Percentiles rank a stretch among this genome's conserved stretches.
Conservation (phyloP, 768 basidiomycete genomes). For the Nidula microcarpa region DNA sequence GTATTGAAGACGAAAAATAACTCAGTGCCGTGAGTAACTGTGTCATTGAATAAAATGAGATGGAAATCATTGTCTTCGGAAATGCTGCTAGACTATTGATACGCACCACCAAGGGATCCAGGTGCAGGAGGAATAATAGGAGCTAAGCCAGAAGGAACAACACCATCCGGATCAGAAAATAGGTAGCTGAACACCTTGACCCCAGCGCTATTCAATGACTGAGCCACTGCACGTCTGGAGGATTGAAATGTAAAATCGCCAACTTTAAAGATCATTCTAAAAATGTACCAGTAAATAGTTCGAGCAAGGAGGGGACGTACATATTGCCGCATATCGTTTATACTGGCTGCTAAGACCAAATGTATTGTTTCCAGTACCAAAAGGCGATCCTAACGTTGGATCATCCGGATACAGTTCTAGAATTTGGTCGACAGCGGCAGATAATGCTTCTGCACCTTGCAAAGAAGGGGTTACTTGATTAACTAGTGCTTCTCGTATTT, state of each 20-base stretch:
- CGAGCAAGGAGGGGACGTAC: conserved; percentile 2
- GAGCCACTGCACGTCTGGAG: conserved; percentile 6
- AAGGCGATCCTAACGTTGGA: conserved; percentile 41
- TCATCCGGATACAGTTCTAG: conserved; percentile 37
- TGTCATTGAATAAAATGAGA: background rate
- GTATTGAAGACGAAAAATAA: conserved; percentile 8
- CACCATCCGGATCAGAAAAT: conserved; percentile 12
- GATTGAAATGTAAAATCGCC: conserved; percentile 18
- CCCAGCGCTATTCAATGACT: background rate
- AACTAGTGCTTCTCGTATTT: conserved; percentile 18
- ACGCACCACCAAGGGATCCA: background rate
- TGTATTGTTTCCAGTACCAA: conserved; percentile 39
- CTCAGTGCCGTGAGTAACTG: conserved; percentile 11
- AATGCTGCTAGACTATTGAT: background rate
- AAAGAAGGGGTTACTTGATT: conserved; percentile 9
- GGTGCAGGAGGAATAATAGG: background rate
- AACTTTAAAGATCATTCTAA: conserved; percentile 2
- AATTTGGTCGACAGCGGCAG: conserved; percentile 16
- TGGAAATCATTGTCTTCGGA: background rate
- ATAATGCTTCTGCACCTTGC: conserved; percentile 13
- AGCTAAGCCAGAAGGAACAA: conserved; percentile 1
- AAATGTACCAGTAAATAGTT: too few species aligned
- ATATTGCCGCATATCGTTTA: conserved; percentile 24
- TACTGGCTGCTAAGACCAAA: conserved; percentile 32
- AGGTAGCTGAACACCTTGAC: conserved; percentile 8